Conservation (phyloP, 2,329 filamentous ascomycete genomes). For the Hyphodiscus sp. region DNA sequence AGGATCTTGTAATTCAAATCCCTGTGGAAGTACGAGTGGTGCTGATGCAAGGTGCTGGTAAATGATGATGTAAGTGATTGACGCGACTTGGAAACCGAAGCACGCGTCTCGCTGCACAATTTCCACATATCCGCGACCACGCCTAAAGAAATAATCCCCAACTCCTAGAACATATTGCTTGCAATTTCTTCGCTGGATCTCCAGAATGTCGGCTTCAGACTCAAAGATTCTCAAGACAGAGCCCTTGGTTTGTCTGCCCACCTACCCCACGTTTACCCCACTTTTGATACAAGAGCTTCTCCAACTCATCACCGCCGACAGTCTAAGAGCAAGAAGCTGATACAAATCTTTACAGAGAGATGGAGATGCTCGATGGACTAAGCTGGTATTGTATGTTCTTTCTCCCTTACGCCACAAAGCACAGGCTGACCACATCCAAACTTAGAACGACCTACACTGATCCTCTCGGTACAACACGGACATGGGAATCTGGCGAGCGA, state of each 20-base stretch:
- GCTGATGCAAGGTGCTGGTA: no score
- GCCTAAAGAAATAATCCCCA: not conserved
- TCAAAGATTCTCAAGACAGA: conserved; percentile 39
- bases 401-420: not conserved
- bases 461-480: conserved; percentile 49
- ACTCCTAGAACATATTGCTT: not conserved
- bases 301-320: not conserved
- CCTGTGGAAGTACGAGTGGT: no score
- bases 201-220: conserved; percentile 36
- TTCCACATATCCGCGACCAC: not conserved
- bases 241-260: conserved; percentile 36
- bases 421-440: not conserved
- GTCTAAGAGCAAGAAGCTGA: conserved; percentile 2
- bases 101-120: not conserved
- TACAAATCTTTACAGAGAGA: conserved; percentile 11
- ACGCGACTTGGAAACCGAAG: not conserved
- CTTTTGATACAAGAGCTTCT: no score
- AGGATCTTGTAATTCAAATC: no score
- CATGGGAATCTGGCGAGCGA: conserved; percentile 70
- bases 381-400: conserved; percentile 46
- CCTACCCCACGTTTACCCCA: not conserved
- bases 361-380: conserved; percentile 52
- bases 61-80: no score
- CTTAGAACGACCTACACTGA: conserved; percentile 57
- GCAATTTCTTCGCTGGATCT: not conserved